A percentile compares a stretch with the other conserved stretches of the same genome.
Evolutionary conservation across 1,139 yeast species (phyloP).

Genomic region (Chernovozyma sophiae-reginae): DNA sequence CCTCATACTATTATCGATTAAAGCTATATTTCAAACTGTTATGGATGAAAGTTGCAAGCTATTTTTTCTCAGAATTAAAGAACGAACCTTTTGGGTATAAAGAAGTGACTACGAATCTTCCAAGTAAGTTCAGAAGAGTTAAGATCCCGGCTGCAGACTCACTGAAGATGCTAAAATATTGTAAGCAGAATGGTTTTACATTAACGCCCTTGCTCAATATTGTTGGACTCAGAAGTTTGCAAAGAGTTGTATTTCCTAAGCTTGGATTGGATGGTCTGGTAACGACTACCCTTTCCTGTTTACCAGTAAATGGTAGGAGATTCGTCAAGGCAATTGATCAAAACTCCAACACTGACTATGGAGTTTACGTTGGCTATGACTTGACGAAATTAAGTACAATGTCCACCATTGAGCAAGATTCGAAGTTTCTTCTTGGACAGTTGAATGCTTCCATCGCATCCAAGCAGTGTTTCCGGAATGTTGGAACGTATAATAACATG

Average conservation of each 20-base stretch:
- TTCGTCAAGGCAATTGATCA: conserved; percentile 9
- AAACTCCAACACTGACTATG: background rate
- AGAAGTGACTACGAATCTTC: background rate
- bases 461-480: conserved; percentile 12
- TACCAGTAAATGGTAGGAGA: conserved; percentile 25
- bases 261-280: conserved; percentile 8
- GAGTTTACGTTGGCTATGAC: conserved; percentile 6
- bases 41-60: background rate
- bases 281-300: conserved; percentile 11
- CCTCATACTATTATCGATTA: background rate
- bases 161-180: conserved; percentile 10
- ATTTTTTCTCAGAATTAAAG: too few species aligned
- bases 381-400: background rate
- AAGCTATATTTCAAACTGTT: conserved; percentile 1
- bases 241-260: conserved; percentile 16
- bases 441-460: conserved; percentile 7
- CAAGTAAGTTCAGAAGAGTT: conserved; percentile 8
- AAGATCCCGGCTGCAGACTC: conserved; percentile 11
- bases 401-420: background rate
- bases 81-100: conserved; percentile 1
- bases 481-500: conserved; percentile 16
- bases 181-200: conserved; percentile 17
- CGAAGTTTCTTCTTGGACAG: background rate
- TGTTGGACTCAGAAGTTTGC: conserved; percentile 17
- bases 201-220: conserved; percentile 25